Conservation (phyloP, 148 eudicot genomes). For the Rhododendron mucronatum region DNA sequence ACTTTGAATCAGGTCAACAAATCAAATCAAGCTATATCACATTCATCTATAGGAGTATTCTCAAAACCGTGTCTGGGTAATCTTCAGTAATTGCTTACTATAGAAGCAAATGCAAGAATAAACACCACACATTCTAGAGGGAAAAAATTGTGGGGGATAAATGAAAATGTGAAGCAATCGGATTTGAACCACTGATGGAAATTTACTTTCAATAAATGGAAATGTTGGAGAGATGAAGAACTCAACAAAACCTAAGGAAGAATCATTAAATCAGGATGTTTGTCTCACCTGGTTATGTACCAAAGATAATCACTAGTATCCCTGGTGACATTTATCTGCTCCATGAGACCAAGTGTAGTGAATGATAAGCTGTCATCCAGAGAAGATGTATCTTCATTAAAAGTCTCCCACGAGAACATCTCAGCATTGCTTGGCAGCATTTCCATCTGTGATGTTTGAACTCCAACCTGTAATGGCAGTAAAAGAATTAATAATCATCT, state of each 20-base stretch:
- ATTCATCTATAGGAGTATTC: neutral
- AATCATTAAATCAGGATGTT: neutral
- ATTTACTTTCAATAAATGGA: neutral
- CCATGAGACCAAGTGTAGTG: slow-evolving; percentile 66
- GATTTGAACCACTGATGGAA: neutral
- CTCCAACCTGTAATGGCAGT: slow-evolving; percentile 63
- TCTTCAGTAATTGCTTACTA: neutral
- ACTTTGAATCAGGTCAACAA: neutral
- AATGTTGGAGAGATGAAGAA: neutral
- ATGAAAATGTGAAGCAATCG: neutral
- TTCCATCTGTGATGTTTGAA: slow-evolving; percentile 70
- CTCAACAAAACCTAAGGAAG: neutral
- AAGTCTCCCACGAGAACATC: slow-evolving; percentile 71
- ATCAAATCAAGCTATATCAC: neutral
- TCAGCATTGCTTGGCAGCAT: slow-evolving; percentile 56
- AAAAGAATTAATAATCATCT: neutral
- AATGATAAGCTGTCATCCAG: slow-evolving; percentile 48
- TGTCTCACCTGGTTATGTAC: slow-evolving; percentile 79
- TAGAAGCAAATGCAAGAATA: neutral
- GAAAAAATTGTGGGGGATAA: neutral
- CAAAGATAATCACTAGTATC: slow-evolving; percentile 88
- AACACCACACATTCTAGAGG: neutral
- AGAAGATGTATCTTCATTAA: slow-evolving; percentile 63
- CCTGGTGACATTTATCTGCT: slow-evolving; percentile 90
- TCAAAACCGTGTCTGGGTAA: neutral